Percentiles rank a stretch among this genome's conserved stretches.
Evolutionary conservation across 2,329 filamentous ascomycete species (phyloP).

Genomic region (Allantophomopsis cytisporea): DNA sequence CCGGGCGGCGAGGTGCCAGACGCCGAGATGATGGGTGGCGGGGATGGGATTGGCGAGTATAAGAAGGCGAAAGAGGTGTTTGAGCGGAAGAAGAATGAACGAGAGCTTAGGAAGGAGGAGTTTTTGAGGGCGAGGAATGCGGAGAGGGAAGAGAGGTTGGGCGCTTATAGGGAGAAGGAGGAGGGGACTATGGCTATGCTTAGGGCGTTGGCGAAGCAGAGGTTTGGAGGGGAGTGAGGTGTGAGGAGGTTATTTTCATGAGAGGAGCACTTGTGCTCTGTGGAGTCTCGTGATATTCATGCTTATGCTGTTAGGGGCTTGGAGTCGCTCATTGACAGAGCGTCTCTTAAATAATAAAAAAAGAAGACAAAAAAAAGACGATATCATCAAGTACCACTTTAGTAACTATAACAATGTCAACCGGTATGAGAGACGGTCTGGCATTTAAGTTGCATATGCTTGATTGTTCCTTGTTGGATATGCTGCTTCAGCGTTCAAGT

Average conservation of each 20-base stretch:
- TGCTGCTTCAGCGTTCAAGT: no score
- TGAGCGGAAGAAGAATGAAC: conserved; percentile 67
- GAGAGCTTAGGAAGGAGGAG: conserved; percentile 75
- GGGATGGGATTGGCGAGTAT: conserved; percentile 49
- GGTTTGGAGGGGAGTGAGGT: conserved; percentile 41
- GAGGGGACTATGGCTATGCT: conserved; percentile 75
- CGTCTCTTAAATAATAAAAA: no score
- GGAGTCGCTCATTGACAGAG: no score
- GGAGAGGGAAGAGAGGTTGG: conserved; percentile 67
- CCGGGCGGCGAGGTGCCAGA: conserved; percentile 58
- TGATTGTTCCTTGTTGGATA: no score
- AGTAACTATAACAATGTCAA: no score
- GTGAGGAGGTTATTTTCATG: neutral
- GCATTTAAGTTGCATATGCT: no score
- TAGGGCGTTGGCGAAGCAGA: conserved; percentile 62
- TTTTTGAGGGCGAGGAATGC: conserved; percentile 58
- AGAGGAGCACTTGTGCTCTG: neutral
- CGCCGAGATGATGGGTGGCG: conserved; percentile 63
- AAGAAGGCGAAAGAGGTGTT: conserved; percentile 52
- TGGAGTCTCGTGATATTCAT: no score
- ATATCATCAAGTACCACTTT: no score
- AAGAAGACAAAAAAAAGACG: no score
- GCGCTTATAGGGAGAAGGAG: conserved; percentile 62
- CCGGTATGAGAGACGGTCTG: no score
- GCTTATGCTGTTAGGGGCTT: no score